These are phyloP conservation scores for Tolypocladium tropicale DNA, from an alignment of 2,329 filamentous ascomycete genomes.

Conservation along the genomic window DNA sequence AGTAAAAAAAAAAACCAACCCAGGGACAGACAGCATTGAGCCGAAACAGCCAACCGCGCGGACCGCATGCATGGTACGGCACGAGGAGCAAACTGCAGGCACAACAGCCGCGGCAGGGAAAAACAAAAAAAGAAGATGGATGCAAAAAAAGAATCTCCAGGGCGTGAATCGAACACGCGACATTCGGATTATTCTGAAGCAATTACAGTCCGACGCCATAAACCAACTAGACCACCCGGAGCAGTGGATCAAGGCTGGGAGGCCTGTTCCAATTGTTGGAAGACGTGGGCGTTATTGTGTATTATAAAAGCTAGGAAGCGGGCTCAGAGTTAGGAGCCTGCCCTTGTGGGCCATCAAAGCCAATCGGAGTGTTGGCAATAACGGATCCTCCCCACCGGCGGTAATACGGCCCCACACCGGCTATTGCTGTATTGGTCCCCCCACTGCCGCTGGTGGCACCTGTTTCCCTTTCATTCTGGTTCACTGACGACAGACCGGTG, in stretches of 20 bases:
- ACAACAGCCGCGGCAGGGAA: background rate
- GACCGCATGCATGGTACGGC: no score
- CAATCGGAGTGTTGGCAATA: background rate
- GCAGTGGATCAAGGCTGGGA: background rate
- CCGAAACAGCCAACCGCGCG: background rate
- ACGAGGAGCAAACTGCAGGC: no score
- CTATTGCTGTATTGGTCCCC: no score
- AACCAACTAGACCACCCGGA: constrained; percentile 20
- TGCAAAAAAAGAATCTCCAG: constrained; percentile 13
- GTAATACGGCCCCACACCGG: background rate
- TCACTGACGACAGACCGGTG: no score
- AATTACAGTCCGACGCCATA: constrained; percentile 18
- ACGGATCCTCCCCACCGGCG: background rate
- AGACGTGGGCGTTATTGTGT: background rate
- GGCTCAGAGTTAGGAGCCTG: background rate
- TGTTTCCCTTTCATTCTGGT: no score
- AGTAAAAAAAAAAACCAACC: no score
- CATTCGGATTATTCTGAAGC: constrained; percentile 13
- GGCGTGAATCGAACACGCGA: constrained; percentile 19
- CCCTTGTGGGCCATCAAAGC: background rate
- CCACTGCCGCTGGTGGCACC: no score
- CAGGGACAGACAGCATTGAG: background rate
- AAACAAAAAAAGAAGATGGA: background rate
- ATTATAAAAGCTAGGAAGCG: background rate
- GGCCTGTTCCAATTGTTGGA: background rate